Base-by-base conservation (phyloP, 345 rosid genomes). In the Hypericum perforatum region DNA sequence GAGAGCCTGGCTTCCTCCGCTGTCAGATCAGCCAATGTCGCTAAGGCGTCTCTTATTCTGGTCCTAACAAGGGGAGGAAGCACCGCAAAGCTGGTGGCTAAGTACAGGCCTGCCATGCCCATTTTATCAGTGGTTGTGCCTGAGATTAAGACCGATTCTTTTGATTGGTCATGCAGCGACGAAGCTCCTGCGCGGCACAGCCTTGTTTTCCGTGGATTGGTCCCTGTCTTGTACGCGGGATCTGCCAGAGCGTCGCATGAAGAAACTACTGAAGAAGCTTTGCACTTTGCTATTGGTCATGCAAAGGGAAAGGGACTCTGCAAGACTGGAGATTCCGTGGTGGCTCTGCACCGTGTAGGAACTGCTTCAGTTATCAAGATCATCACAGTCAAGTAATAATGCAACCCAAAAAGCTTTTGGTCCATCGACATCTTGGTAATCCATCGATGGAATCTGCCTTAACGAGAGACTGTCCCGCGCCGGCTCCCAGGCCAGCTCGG, bases 1-100 rank as follows among this genome's bases (percentile, higher is more conserved):
- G 98, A 91, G 77, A 82, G 92, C 51, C 72, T 91, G 37, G 95
- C 98, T 12, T 81, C 96, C 13, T 84, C 92, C 14, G 98, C 98
- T 11, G 98, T 91, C 12, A 82, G 85, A 68, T 81, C 96, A 0
- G 98, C 97, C 39, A 86, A 84, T 68, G 80, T 94, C 14, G 92
- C 91, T 6, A 80, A 54, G 67, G 97, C 96, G 39, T 39, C 84
- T 49, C 80, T 90, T 50, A 90, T 90, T 50, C 65, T 90, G 75
- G 97, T 91, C 52, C 68, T 91, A 32, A 91, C 98, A 15, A 66
- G 92, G 68, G 98, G 98, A 70, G 98, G 98, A 54, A 91, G 85
- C 61, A 91, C 98, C 0, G 98, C 98, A 0, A 91, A 80, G 60
- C 76, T 91, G 61, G 92, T 91, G 68, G 98, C 98, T 0, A 91